Base-by-base conservation (phyloP, 345 rosid genomes). In the Aquilaria malaccensis region DNA sequence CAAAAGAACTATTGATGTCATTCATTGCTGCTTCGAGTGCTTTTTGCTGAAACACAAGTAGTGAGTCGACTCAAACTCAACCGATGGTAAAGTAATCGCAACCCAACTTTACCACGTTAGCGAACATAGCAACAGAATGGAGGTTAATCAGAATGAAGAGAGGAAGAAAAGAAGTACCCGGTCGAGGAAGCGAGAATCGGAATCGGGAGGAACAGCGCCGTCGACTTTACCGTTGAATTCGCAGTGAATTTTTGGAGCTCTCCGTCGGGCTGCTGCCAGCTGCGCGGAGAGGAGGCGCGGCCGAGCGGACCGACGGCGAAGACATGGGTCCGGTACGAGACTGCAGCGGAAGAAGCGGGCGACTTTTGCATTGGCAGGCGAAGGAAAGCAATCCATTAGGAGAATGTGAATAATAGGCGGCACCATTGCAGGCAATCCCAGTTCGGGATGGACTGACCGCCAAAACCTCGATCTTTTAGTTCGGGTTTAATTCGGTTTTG, bases 1-100 rank as follows among this genome's bases (percentile, higher is more conserved):
- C 97, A 73, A 89, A 93, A n/a, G 91, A 84, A 61, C 57, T 78
- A 60, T 93, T 93, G 49, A 93, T 87, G 64, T 89, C 98, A 69
- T 83, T 80, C 97, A 93, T 87, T 29, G 96, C 98, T 45, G 95
- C 91, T 30, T 93, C 98, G 77, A 93, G 65, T 47, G 97, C 97
- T 65, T 87, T 93, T 93, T 87, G 96, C 97, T 93, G 83, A 50
- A 72, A 65, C 29, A 22, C 43, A 5, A 9, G 43, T 9, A 37
- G 43, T 9, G 7, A 37, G 43, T 37, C 43, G 43, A 37, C 43
- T 29, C 55, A 52, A 30, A 55, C 13, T 11, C 58, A 37, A 37
- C 2, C 58, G 9, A 55, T 11, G 7, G 32, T 11, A 54, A 54
- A 22, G 32, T 54, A 11, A 29, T 54, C 11, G 9, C 43, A 37